Percentiles rank a stretch among this genome's conserved stretches.
Evolutionary conservation across 768 basidiomycete genomes (phyloP).

Genomic region (Strobilomyces confusus): DNA sequence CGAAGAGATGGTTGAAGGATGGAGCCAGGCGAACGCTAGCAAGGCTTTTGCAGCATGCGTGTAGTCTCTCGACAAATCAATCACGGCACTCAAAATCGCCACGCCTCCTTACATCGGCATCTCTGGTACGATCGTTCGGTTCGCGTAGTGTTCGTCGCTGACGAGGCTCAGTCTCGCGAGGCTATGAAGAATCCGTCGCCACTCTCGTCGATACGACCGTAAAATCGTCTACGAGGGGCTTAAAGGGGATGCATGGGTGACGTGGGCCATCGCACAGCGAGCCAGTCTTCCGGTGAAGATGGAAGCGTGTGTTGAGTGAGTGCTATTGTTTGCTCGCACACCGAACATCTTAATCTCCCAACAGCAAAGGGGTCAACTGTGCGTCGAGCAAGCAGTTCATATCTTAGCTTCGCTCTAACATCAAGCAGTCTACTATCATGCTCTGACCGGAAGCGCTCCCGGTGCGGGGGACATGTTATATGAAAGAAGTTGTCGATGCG

Average conservation of each 20-base stretch:
- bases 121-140: neutral
- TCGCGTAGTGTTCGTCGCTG: neutral
- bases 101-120: neutral
- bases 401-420: neutral
- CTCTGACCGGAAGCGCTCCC: neutral
- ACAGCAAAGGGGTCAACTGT: conserved; percentile 7
- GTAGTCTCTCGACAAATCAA: neutral
- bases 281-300: conserved; percentile 3
- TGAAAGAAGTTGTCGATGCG: too few species aligned
- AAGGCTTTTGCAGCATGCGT: neutral
- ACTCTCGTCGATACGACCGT: neutral
- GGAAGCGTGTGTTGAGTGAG: conserved; percentile 6
- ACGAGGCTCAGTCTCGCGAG: neutral
- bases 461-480: neutral
- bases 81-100: neutral
- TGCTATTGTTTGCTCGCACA: neutral
- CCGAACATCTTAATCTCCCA: neutral
- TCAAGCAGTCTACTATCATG: too few species aligned
- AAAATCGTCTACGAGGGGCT: neutral
- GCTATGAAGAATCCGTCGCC: neutral
- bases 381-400: neutral
- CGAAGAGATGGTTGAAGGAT: neutral
- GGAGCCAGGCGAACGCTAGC: neutral
- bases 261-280: conserved; percentile 4
- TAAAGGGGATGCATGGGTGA: conserved; percentile 7